Percentiles rank a stretch among this genome's conserved stretches.
Conservation (phyloP, 73 alveolate genomes). For the Blepharisma stoltei region DNA sequence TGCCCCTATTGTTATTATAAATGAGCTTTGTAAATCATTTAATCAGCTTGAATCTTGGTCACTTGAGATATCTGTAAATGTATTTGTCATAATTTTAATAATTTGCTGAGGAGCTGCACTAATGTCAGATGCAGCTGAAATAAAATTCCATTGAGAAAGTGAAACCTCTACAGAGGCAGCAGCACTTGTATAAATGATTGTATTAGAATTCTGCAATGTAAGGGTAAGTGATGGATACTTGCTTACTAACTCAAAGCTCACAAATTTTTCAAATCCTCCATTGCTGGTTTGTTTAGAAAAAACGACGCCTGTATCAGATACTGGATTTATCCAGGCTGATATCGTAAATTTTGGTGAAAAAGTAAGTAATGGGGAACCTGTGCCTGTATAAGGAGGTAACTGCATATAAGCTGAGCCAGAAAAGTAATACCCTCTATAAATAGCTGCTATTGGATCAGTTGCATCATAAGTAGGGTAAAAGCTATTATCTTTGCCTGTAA, state of each 20-base stretch:
- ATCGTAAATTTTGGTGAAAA: background rate
- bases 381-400: background rate
- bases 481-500: background rate
- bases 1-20: background rate
- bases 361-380: background rate
- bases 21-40: background rate
- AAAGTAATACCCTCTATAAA: constrained; percentile 14
- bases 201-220: background rate
- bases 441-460: constrained; percentile 4
- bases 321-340: background rate
- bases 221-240: background rate
- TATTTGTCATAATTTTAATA: background rate
- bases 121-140: background rate
- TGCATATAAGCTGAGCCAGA: constrained; percentile 18
- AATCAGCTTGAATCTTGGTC: background rate
- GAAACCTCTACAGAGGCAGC: background rate
- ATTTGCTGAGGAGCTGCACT: background rate
- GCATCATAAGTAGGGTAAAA: constrained; percentile 6
- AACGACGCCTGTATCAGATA: background rate
- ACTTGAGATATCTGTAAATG: background rate
- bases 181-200: background rate
- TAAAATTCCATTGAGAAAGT: background rate
- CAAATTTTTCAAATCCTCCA: background rate
- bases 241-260: background rate
- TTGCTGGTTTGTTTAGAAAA: background rate